These are phyloP conservation scores for Thraustotheca clavata DNA, from an alignment of 352 stramenopile genomes.

Conservation along the genomic window DNA sequence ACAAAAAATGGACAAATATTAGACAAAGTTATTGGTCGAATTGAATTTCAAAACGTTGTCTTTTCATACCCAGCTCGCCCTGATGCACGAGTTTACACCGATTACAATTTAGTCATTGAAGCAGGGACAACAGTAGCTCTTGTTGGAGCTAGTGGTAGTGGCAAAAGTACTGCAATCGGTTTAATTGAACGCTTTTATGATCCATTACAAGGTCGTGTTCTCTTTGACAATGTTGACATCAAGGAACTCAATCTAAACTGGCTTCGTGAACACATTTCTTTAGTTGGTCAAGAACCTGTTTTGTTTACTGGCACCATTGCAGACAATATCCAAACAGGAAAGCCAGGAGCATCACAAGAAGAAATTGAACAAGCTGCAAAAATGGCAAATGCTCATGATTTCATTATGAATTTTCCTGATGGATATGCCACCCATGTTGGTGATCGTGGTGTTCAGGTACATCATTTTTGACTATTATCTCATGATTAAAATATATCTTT, in stretches of 20 bases:
- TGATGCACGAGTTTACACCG: conserved; percentile 61
- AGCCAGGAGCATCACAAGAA: conserved; percentile 29
- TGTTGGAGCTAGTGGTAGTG: conserved; percentile 48
- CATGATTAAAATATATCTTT: not conserved
- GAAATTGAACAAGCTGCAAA: conserved; percentile 84
- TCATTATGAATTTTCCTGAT: conserved; percentile 86
- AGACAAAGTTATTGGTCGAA: conserved; percentile 30
- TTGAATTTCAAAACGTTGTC: conserved; percentile 56
- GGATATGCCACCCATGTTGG: conserved; percentile 90
- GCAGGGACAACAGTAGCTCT: conserved; percentile 56
- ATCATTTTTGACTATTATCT: not conserved
- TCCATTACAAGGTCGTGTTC: conserved; percentile 37
- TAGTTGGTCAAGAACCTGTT: conserved; percentile 45
- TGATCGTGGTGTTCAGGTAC: conserved; percentile 88
- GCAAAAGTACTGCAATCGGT: conserved; percentile 59
- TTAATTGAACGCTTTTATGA: conserved; percentile 74
- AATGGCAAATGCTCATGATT: conserved; percentile 90
- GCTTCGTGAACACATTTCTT: conserved; percentile 47
- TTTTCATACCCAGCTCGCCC: conserved; percentile 72
- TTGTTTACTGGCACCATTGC: conserved; percentile 52
- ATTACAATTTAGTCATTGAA: conserved; percentile 75
- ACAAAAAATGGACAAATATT: conserved; percentile 22
- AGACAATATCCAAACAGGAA: conserved; percentile 57
- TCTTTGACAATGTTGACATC: conserved; percentile 70
- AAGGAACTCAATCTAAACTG: conserved; percentile 57